phyloP scores from a whole-genome alignment of 192 early-diverging fungal species.

The Linnemannia zychae region DNA sequence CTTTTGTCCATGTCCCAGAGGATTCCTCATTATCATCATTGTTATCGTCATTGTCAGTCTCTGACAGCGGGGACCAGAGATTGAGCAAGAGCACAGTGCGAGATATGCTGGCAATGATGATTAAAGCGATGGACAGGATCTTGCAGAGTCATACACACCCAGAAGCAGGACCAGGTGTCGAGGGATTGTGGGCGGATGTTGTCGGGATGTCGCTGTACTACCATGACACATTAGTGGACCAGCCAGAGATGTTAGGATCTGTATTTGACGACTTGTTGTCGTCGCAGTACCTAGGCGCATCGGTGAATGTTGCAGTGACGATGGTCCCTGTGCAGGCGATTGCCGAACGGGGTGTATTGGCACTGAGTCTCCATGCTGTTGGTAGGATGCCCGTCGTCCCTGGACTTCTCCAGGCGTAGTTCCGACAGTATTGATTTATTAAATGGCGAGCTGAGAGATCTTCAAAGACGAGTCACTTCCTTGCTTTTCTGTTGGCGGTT shows the following conservation, averaged over 20 bases:
- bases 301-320: slow-evolving; percentile 31
- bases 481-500: not conserved
- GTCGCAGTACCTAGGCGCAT: not conserved
- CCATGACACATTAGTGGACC: slow-evolving; percentile 14
- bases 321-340: slow-evolving; percentile 45
- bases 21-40: not conserved
- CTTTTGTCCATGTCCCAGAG: slow-evolving; percentile 12
- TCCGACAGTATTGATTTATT: not conserved
- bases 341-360: slow-evolving; percentile 26
- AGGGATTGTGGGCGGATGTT: slow-evolving; percentile 32
- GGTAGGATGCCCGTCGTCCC: slow-evolving; percentile 39
- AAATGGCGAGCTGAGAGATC: not conserved
- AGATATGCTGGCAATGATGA: slow-evolving; percentile 41
- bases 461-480: no score
- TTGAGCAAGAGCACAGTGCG: not conserved
- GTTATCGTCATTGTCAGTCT: slow-evolving; percentile 18
- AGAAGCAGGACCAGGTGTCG: slow-evolving; percentile 28
- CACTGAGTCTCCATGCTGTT: slow-evolving; percentile 35
- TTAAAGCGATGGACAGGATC: slow-evolving; percentile 34
- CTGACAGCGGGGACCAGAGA: not conserved
- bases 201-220: slow-evolving; percentile 42
- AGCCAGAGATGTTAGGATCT: not conserved
- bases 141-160: slow-evolving; percentile 8
- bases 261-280: slow-evolving; percentile 21
- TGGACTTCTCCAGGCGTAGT: slow-evolving; percentile 18